Evolutionary conservation across 768 basidiomycete genomes (phyloP), one percentile per base, ranked within the genome.

Genomic region (Gloeopeniophorella convolvens): DNA sequence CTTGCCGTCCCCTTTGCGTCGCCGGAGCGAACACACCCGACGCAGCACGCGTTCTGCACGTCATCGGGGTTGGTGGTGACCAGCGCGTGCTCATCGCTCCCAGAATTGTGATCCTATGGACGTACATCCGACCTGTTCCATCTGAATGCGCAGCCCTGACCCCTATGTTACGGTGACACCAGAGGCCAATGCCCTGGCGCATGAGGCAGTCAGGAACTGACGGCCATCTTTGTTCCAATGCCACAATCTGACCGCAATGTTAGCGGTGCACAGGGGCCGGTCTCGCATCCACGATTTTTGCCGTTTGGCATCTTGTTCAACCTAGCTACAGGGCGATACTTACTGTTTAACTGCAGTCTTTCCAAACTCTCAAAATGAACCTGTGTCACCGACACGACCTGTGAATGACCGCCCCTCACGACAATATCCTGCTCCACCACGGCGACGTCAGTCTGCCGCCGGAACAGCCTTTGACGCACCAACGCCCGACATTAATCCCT

Each of bases 401-500:
- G 51, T 53, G 15, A 53, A 48, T 37, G 51, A 53, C 24, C 51
- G 28, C 24, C 51, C 51, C 16, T 20, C 46, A 11, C 45, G 46
- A 43, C 24, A 41, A 33, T 43, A 48, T 39, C 46, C 46, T 13
- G 46, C 46, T 34, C 52, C 52, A 1, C 46, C 52, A 0, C 52
- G 52, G 39, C 52, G 52, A 44, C 56, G 56, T 5, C 56, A 57
- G 42, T 12, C 24, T 8, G 55, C 56, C 12, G 27, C 33, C n/a
- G 40, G 48, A 11, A 33, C 33, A 10, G 27, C 45, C 18, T 56
- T 55, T 36, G 56, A 58, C 41, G 36, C 48, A 4, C 56, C 58
- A 34, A 59, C 53, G 2, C 55, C 58, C 8, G 58, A 57, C 47
- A 51, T 46, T 10, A 57, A 57, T 40, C 58, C 56, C 18, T 59